These are phyloP conservation scores for Artemisia annua DNA, from an alignment of 129 eudicot genomes.

Conservation along the genomic window DNA sequence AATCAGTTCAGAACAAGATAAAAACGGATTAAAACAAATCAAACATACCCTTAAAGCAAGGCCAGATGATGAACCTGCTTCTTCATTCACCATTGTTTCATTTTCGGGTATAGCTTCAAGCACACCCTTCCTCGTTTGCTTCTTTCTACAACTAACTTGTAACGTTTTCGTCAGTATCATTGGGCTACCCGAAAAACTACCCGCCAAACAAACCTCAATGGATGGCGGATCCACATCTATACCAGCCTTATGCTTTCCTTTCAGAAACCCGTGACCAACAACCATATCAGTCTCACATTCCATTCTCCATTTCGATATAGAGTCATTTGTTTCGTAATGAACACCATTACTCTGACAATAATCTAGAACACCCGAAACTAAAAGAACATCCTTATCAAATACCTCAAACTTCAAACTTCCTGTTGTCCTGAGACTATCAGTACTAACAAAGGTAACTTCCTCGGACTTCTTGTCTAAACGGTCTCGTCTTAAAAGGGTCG, in stretches of 20 bases:
- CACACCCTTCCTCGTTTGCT: slow-evolving; percentile 54
- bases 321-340: slow-evolving; percentile 39
- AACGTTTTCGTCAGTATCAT: slow-evolving; percentile 65
- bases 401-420: slow-evolving; percentile 88
- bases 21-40: background rate
- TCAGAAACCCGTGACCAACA: slow-evolving; percentile 45
- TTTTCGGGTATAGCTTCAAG: slow-evolving; percentile 81
- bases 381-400: slow-evolving; percentile 51
- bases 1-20: background rate
- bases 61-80: slow-evolving; percentile 40
- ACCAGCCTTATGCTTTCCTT: slow-evolving; percentile 39
- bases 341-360: slow-evolving; percentile 47
- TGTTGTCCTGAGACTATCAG: slow-evolving; percentile 68
- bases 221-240: slow-evolving; percentile 47
- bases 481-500: slow-evolving; percentile 60
- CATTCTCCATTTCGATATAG: slow-evolving; percentile 57
- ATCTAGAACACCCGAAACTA: slow-evolving; percentile 63
- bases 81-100: slow-evolving; percentile 43
- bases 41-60: slow-evolving; percentile 50
- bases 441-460: slow-evolving; percentile 80
- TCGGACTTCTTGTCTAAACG: slow-evolving; percentile 78
- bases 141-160: slow-evolving; percentile 48
- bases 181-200: slow-evolving; percentile 67
- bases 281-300: slow-evolving; percentile 61
- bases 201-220: slow-evolving; percentile 85